A percentile compares a stretch with the other conserved stretches of the same genome.
phyloP scores from a whole-genome alignment of 2,329 filamentous ascomycete genomes.

The Knoxdaviesia proteae region DNA sequence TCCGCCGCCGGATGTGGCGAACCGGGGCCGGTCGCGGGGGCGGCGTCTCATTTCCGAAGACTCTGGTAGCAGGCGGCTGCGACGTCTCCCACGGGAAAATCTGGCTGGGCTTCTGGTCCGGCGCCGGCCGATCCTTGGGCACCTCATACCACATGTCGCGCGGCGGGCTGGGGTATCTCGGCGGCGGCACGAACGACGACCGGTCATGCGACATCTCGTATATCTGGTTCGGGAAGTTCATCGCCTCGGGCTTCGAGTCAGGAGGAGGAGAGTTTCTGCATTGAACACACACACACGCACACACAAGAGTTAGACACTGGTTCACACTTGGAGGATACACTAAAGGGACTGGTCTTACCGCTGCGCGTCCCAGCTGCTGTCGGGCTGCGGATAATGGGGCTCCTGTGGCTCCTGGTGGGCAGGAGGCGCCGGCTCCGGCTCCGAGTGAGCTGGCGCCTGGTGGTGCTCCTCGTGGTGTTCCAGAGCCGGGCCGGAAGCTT shows the following conservation, averaged over 20 bases:
- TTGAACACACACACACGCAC: too few relatives aligned
- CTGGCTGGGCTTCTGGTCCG: slow-evolving; percentile 34
- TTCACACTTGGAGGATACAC: too few relatives aligned
- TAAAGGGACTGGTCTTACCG: slow-evolving; percentile 15
- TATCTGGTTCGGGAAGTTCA: slow-evolving; percentile 56
- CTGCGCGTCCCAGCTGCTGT: slow-evolving; percentile 29
- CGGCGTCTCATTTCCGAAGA: slow-evolving; percentile 23
- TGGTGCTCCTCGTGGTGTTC: slow-evolving; percentile 5
- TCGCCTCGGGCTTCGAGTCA: slow-evolving; percentile 63
- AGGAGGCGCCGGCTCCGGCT: too few relatives aligned
- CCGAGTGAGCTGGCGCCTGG: too few relatives aligned
- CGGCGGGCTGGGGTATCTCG: slow-evolving; percentile 61
- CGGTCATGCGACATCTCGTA: slow-evolving; percentile 71
- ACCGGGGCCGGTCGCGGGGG: not conserved
- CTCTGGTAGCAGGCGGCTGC: slow-evolving; percentile 38
- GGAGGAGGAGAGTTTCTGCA: slow-evolving; percentile 38
- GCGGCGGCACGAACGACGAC: slow-evolving; percentile 55
- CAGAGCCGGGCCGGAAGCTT: too few relatives aligned
- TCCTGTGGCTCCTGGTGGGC: slow-evolving; percentile 12
- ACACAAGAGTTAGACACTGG: too few relatives aligned
- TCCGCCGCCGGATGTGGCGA: too few relatives aligned
- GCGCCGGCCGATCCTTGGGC: slow-evolving; percentile 39
- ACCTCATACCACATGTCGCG: slow-evolving; percentile 78
- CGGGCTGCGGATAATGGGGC: too few relatives aligned
- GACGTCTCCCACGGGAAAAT: slow-evolving; percentile 85